A percentile compares a stretch with the other conserved stretches of the same genome.
Conservation (phyloP, 1,284 basidiomycete genomes). For the Rhodotorula sp. region DNA sequence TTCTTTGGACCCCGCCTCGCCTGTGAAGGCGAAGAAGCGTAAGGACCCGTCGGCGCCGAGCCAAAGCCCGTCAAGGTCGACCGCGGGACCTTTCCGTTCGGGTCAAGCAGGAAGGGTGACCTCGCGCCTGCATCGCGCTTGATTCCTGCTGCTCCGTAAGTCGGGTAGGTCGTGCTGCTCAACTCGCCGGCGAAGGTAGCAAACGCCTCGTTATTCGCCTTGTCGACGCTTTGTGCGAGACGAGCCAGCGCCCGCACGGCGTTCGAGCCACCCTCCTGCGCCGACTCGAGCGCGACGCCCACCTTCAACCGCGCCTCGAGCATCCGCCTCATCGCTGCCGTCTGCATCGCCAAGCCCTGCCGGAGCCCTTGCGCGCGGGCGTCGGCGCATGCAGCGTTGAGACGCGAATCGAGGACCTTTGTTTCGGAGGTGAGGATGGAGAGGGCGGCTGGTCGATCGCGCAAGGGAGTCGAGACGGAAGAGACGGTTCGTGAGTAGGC, state of each 20-base stretch:
- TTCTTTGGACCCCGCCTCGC: constrained; percentile 18
- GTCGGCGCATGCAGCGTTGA: constrained; percentile 8
- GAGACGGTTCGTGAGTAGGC: constrained; percentile 13
- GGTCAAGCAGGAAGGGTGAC: constrained; percentile 26
- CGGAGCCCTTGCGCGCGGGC: constrained; percentile 18
- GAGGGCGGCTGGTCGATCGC: constrained; percentile 19
- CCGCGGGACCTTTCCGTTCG: constrained; percentile 23
- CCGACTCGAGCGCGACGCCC: constrained; percentile 14
- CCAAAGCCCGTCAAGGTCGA: constrained; percentile 13
- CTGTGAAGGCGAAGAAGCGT: constrained; percentile 8
- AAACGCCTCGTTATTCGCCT: constrained; percentile 22
- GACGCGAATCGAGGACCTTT: constrained; percentile 16
- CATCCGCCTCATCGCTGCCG: constrained; percentile 23
- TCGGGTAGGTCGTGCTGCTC: background rate
- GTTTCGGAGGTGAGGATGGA: constrained; percentile 23
- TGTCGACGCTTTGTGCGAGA: constrained; percentile 20
- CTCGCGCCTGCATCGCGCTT: constrained; percentile 31
- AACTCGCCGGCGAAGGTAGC: constrained; percentile 8
- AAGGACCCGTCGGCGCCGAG: constrained; percentile 21
- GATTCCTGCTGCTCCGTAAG: background rate
- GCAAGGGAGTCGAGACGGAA: constrained; percentile 4
- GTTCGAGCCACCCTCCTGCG: constrained; percentile 4
- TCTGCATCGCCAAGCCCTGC: constrained; percentile 10
- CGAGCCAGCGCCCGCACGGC: constrained; percentile 13
- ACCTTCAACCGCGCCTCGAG: constrained; percentile 24